Base-by-base conservation (phyloP, 768 basidiomycete genomes). In the Mrakia gelida region DNA sequence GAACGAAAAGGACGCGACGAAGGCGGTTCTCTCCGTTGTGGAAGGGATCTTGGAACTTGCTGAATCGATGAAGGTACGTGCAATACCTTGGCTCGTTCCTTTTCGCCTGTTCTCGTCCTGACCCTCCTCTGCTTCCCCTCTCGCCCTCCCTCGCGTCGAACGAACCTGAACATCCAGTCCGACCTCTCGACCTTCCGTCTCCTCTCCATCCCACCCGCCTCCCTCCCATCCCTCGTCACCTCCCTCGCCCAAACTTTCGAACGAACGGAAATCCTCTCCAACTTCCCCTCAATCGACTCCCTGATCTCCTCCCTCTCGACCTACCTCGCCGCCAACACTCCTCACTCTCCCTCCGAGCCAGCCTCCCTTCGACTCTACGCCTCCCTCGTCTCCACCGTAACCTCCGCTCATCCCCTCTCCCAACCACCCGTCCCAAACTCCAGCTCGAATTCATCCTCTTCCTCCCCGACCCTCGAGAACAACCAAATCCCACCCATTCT, bases 11-110 rank as follows among this genome's bases (percentile, higher is more conserved):
- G 52, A 52, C 18, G 73, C 73, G 49, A 73, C 73, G n/a, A 59
- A 73, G 23, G 28, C 73, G 8, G 59, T 77, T 11, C 23, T 77
- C 0, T 45, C 30, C 1, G 71, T 71, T 10, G 68, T 77, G 0
- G 70, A 63, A 16, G 76, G 76, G 1, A 26, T 77, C 15, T 21
- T 77, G 8, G 71, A 77, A 13, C 38, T 72, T 13, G 67, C 67
- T 26, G 76, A 77, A n/a, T 26, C 43, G 26, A 77, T 77, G 76
- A 61, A 71, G n/a, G 76, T 77, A 2, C 3, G 70, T 77, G 45
- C 45, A 16, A 52, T 21, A 52, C 16, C 15, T 52, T 21, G 2
- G 16, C 49, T 16, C 15, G 45, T 16, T 13, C 7, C 49, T 16
- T 16, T 21, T 52, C 49, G 49, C 49, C 49, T 1, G 21, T 9